phyloP scores from a whole-genome alignment of 805 yeast species.

The Metschnikowia kunwiensis region DNA sequence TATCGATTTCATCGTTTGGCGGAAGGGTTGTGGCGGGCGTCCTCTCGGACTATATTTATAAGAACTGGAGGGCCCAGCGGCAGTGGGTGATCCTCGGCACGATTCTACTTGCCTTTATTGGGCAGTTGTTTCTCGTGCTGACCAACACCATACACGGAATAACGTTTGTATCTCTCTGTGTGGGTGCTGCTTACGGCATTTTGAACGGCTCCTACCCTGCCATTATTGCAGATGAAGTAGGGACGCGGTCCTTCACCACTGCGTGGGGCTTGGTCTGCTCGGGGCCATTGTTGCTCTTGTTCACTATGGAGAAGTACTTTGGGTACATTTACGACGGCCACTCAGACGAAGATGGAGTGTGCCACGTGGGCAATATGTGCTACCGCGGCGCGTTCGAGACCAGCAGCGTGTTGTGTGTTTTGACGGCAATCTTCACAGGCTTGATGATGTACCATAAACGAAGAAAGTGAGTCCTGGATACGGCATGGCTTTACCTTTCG shows the following conservation, averaged over 20 bases:
- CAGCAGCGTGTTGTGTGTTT: conserved; percentile 29
- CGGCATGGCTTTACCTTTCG: neutral
- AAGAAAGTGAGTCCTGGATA: conserved; percentile 3
- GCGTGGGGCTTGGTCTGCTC: conserved; percentile 75
- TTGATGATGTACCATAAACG: conserved; percentile 28
- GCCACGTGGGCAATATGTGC: conserved; percentile 37
- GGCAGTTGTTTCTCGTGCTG: conserved; percentile 35
- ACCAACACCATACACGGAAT: conserved; percentile 21
- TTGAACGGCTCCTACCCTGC: conserved; percentile 75
- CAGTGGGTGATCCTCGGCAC: conserved; percentile 60
- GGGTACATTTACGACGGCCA: conserved; percentile 53
- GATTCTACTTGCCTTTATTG: conserved; percentile 31
- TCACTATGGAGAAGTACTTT: conserved; percentile 51
- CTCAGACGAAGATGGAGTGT: conserved; percentile 37
- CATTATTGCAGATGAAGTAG: conserved; percentile 68
- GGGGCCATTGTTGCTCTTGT: conserved; percentile 60
- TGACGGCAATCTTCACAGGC: conserved; percentile 23
- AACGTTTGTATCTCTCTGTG: conserved; percentile 47
- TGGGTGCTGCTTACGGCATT: conserved; percentile 69
- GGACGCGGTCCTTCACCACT: conserved; percentile 64
- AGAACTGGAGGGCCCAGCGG: conserved; percentile 52
- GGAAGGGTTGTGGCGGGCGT: conserved; percentile 69
- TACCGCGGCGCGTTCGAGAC: conserved; percentile 36
- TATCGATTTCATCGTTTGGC: conserved; percentile 61
- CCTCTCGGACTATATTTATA: conserved; percentile 56